Conservation (phyloP, 2,329 filamentous ascomycete genomes). For the Fonsecaea multimorphosa region DNA sequence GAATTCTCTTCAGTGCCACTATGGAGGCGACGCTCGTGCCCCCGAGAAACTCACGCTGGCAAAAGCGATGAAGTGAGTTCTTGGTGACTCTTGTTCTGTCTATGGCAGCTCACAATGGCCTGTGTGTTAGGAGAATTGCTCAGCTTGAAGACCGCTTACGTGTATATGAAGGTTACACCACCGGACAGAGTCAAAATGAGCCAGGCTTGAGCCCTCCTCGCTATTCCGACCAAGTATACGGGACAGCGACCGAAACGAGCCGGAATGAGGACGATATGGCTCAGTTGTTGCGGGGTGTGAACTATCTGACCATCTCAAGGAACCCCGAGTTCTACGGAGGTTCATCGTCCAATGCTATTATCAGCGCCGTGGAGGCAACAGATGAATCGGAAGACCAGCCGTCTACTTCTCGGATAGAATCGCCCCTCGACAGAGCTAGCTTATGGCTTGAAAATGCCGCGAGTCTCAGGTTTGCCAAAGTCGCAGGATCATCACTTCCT, state of each 20-base stretch:
- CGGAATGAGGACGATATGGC: constrained; percentile 24
- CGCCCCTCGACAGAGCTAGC: neutral
- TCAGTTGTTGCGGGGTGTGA: constrained; percentile 24
- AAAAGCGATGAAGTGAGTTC: constrained; percentile 21
- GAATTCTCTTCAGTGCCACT: constrained; percentile 23
- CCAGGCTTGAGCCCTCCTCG: neutral
- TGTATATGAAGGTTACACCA: constrained; percentile 17
- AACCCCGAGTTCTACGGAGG: constrained; percentile 23
- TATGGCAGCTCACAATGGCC: neutral
- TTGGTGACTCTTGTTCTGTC: neutral
- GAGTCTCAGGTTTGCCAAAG: constrained; percentile 10
- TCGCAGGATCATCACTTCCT: constrained; percentile 13
- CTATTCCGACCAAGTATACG: constrained; percentile 14
- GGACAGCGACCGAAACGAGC: neutral
- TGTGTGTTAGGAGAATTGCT: constrained; percentile 19
- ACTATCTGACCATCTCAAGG: constrained; percentile 20
- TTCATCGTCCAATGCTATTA: constrained; percentile 19
- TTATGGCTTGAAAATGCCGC: constrained; percentile 6
- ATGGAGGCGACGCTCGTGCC: constrained; percentile 20
- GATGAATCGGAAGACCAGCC: constrained; percentile 10
- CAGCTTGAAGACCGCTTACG: constrained; percentile 23
- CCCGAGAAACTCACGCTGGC: constrained; percentile 24
- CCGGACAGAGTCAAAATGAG: constrained; percentile 2
- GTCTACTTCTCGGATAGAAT: neutral
- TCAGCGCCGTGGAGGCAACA: constrained; percentile 14